phyloP scores from a whole-genome alignment of 2,329 filamentous ascomycete genomes.

The Pseudogymnoascus sp. region DNA sequence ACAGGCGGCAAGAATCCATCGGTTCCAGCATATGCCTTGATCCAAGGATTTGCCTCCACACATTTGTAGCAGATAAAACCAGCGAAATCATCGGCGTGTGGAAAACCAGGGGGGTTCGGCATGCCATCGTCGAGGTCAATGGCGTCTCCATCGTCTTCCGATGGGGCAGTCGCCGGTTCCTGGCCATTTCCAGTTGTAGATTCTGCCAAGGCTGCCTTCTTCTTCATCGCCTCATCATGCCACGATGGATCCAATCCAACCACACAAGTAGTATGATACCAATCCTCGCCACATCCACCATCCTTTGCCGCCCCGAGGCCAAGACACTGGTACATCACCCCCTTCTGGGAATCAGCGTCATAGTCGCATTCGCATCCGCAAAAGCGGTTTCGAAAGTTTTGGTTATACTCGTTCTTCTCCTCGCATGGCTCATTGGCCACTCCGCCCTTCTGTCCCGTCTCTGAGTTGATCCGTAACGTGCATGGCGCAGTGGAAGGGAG shows the following conservation, averaged over 20 bases:
- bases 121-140: slow-evolving; percentile 46
- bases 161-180: slow-evolving; percentile 14
- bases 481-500: slow-evolving; percentile 65
- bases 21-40: slow-evolving; percentile 76
- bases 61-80: slow-evolving; percentile 93
- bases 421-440: slow-evolving; percentile 69
- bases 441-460: slow-evolving; percentile 65
- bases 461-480: slow-evolving; percentile 60
- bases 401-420: slow-evolving; percentile 78
- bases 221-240: slow-evolving; percentile 44
- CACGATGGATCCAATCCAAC: slow-evolving; percentile 70
- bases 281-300: slow-evolving; percentile 91
- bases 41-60: slow-evolving; percentile 78
- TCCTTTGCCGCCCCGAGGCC: slow-evolving; percentile 71
- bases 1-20: slow-evolving; percentile 72
- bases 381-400: slow-evolving; percentile 90
- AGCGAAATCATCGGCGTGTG: slow-evolving; percentile 80
- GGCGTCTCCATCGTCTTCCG: slow-evolving; percentile 30
- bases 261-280: slow-evolving; percentile 93
- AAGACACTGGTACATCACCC: slow-evolving; percentile 96
- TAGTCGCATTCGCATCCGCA: slow-evolving; percentile 86
- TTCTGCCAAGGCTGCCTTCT: slow-evolving; percentile 27
- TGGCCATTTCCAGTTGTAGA: slow-evolving; percentile 19
- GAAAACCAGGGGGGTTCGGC: slow-evolving; percentile 77
- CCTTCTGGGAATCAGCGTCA: slow-evolving; percentile 79